Conservation (phyloP, 106 monocot genomes). For the Dendrobium nobile region DNA sequence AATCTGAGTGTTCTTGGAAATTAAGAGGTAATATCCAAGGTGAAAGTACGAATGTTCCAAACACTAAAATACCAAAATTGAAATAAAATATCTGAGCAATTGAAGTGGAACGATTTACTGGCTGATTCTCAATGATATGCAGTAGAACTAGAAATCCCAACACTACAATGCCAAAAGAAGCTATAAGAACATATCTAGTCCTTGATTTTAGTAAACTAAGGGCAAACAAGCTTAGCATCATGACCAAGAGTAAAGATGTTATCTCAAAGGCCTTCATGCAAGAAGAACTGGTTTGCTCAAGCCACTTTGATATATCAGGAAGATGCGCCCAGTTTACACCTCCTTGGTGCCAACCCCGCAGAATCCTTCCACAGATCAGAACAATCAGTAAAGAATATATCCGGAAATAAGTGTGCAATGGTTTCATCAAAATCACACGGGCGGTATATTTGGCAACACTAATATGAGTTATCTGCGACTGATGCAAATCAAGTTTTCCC, state of each 20-base stretch:
- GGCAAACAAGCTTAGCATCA: constrained; percentile 26
- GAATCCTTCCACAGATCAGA: constrained; percentile 69
- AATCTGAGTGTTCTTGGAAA: constrained; percentile 7
- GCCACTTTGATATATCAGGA: constrained; percentile 85
- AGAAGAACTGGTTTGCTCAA: constrained; percentile 44
- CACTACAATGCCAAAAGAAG: constrained; percentile 30
- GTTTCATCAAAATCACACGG: neutral
- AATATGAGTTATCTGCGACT: constrained; percentile 5
- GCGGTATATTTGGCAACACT: neutral
- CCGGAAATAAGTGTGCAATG: constrained; percentile 3
- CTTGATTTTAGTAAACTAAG: constrained; percentile 25
- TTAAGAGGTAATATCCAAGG: constrained; percentile 52
- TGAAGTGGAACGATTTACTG: constrained; percentile 20
- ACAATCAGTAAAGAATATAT: constrained; percentile 40
- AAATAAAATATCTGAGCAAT: constrained; percentile 48
- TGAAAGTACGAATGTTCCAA: constrained; percentile 26
- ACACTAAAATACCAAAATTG: constrained; percentile 22
- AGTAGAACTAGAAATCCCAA: constrained; percentile 47
- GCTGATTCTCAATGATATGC: constrained; percentile 30
- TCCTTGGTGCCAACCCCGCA: constrained; percentile 96
- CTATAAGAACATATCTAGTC: constrained; percentile 13
- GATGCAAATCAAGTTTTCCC: constrained; percentile 9
- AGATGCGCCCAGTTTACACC: constrained; percentile 87
- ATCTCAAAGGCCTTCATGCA: constrained; percentile 43
- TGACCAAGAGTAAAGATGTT: constrained; percentile 39